Percentiles rank a stretch among this genome's conserved stretches.
These are phyloP conservation scores for Dothidotthia symphoricarpi DNA, from an alignment of 2,329 filamentous ascomycete species.

Conservation along the genomic window DNA sequence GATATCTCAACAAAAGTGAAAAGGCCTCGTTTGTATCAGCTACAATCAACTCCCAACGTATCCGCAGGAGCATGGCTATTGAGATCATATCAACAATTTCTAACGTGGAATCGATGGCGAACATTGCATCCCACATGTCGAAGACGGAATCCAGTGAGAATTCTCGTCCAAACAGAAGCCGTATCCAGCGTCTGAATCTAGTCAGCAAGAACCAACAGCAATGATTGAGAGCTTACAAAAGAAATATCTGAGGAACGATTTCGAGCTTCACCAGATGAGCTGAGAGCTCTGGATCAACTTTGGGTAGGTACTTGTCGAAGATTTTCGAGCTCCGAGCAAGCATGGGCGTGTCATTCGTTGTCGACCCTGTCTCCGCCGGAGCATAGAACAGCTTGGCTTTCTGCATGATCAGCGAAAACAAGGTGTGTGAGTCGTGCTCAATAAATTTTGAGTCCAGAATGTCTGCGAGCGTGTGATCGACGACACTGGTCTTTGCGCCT, in stretches of 20 bases:
- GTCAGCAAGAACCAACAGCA: constrained; percentile 16
- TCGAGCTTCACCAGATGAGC: constrained; percentile 79
- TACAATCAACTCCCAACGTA: constrained; percentile 83
- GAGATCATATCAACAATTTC: constrained; percentile 88
- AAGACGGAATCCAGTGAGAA: constrained; percentile 86
- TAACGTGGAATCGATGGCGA: constrained; percentile 78
- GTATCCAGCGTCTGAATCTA: constrained; percentile 74
- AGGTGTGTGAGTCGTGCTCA: constrained; percentile 85
- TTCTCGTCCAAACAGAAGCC: constrained; percentile 87
- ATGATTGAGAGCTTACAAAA: constrained; percentile 63
- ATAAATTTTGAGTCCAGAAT: constrained; percentile 71
- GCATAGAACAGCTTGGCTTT: constrained; percentile 85
- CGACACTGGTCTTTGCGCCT: constrained; percentile 22
- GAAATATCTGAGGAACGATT: constrained; percentile 91
- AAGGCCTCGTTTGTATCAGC: constrained; percentile 86
- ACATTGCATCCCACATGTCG: constrained; percentile 84
- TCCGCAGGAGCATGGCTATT: constrained; percentile 86
- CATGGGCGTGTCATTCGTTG: constrained; percentile 62
- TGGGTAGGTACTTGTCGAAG: constrained; percentile 75
- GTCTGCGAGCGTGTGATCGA: constrained; percentile 30
- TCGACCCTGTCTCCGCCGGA: constrained; percentile 47
- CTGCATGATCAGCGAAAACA: constrained; percentile 88
- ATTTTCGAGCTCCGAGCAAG: constrained; percentile 83
- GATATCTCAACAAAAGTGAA: constrained; percentile 80
- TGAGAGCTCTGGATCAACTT: constrained; percentile 79